Base-by-base conservation (phyloP, 176 grass and related monocot genomes). In the Canna indica region DNA sequence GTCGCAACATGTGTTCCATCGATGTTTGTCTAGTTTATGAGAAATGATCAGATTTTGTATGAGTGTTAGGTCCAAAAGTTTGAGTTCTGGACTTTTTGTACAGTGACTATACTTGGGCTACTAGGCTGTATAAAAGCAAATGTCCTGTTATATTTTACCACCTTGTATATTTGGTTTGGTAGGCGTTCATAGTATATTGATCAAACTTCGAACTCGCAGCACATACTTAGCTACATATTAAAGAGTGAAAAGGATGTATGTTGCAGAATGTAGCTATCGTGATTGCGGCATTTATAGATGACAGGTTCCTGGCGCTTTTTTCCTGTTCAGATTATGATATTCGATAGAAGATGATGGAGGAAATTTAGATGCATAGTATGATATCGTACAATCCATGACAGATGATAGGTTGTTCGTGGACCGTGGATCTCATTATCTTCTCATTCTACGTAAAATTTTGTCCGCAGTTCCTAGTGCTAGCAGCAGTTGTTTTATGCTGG, bases 1-100 rank as follows among this genome's bases (percentile, higher is more conserved):
- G n/a, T n/a, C n/a, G 15, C 28, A 61, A 3, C 58, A 61, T 13
- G 24, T 61, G 58, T 61, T 61, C 58, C 24, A 14, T 29, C 1
- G 58, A 61, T 61, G 29, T 61, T 61, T 31, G 27, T 61, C n/a
- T 56, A 29, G 11, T 61, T n/a, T 13, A 31, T 61, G 58, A 61
- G 27, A 13, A 5, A 14, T 61, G 11, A 61, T 61, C 10, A 61
- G 58, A 61, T 61, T 61, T 61, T 61, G 58, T 27, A 31, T 61
- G 57, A 30, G 28, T 61, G 58, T 54, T 54, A 54, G 50, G 50
- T 54, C 50, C 50, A 54, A 54, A n/a, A 54, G 50, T 54, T 54
- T 54, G 20, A 6, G 50, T n/a, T n/a, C 4, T 44, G 41, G 22
- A n/a, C 5, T 54, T 54, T 54, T 20, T 54, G 50, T 54, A 54